These are phyloP conservation scores for Biscogniauxia sp. DNA, from an alignment of 2,329 filamentous ascomycete genomes.

Conservation along the genomic window DNA sequence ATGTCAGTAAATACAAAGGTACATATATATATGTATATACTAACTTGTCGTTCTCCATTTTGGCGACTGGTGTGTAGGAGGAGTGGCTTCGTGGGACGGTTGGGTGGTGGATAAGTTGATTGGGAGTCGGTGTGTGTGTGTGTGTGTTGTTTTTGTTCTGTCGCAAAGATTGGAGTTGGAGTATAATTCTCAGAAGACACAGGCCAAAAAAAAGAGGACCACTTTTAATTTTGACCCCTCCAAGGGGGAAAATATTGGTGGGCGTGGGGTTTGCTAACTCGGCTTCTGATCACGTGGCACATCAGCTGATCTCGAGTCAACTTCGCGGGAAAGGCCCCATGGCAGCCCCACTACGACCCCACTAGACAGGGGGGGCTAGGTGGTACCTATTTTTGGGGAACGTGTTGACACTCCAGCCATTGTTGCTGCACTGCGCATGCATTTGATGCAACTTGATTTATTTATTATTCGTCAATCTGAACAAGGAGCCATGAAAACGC, in stretches of 20 bases:
- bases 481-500: no score
- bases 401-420: no score
- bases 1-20: neutral
- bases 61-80: constrained; percentile 44
- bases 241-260: constrained; percentile 20
- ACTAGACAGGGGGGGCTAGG: neutral
- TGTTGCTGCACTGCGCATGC: no score
- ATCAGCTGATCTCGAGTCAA: constrained; percentile 29
- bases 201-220: neutral
- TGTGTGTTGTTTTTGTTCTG: constrained; percentile 8
- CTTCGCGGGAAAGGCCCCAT: constrained; percentile 19
- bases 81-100: constrained; percentile 3
- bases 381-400: neutral
- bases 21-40: neutral
- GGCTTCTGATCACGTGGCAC: constrained; percentile 24
- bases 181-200: constrained; percentile 4
- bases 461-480: no score
- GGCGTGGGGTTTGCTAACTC: constrained; percentile 15
- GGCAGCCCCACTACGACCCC: neutral
- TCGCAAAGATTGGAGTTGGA: constrained; percentile 18
- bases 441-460: no score
- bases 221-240: constrained; percentile 27
- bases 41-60: constrained; percentile 98
- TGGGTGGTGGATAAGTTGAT: constrained; percentile 4
- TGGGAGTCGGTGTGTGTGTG: constrained; percentile 23